A percentile compares a stretch with the other conserved stretches of the same genome.
Conservation (phyloP, 2,329 filamentous ascomycete species). For the Colletotrichum truncatum region DNA sequence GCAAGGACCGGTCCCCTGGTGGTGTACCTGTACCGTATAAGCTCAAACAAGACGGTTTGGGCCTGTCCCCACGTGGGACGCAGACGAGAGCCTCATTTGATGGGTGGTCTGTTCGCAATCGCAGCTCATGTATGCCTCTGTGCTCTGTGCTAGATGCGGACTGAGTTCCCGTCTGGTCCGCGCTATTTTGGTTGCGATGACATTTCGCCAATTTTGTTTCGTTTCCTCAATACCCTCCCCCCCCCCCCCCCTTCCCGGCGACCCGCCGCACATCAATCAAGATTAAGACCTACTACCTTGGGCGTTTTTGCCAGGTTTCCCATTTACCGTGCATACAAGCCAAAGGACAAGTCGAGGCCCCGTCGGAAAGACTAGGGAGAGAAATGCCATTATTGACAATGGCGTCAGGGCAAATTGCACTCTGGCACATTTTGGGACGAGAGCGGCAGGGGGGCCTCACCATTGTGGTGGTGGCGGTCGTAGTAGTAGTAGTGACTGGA, state of each 20-base stretch:
- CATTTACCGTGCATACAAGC: background rate
- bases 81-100: conserved; percentile 26
- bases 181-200: conserved; percentile 19
- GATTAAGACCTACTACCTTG: no score
- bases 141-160: no score
- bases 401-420: conserved; percentile 19
- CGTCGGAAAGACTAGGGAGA: background rate
- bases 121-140: background rate
- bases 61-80: conserved; percentile 25
- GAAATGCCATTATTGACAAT: conserved; percentile 17
- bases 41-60: conserved; percentile 1
- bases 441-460: background rate
- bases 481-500: background rate
- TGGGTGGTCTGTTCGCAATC: conserved; percentile 14
- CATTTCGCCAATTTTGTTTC: conserved; percentile 17
- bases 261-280: no score
- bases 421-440: background rate
- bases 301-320: conserved; percentile 6
- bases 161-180: background rate
- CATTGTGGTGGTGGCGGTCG: background rate
- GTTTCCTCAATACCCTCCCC: conserved; percentile 6
- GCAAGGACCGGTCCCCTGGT: background rate
- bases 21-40: conserved; percentile 19
- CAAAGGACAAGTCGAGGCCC: background rate
- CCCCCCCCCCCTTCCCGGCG: no score